phyloP scores from a whole-genome alignment of 345 rosid genomes.

The Lagerstroemia speciosa region DNA sequence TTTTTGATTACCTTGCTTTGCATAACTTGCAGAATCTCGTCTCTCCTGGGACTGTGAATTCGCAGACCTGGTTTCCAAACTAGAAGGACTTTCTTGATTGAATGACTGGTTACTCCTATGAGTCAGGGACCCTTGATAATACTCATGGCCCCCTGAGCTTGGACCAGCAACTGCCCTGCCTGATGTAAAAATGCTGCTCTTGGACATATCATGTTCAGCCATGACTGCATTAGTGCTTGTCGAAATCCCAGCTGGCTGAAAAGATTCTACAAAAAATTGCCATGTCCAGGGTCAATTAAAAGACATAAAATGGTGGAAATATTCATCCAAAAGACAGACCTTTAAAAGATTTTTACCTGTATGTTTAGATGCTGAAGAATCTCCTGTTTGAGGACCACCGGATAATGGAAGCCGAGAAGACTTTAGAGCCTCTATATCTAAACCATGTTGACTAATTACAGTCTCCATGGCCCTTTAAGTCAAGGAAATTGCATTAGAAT shows the following conservation, averaged over 20 bases:
- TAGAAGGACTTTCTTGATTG: slow-evolving; percentile 92
- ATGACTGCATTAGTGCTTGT: slow-evolving; percentile 44
- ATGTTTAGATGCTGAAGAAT: slow-evolving; percentile 48
- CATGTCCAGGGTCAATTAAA: slow-evolving; percentile 10
- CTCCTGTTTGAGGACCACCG: slow-evolving; percentile 65
- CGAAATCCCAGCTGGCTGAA: slow-evolving; percentile 48
- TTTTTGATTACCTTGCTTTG: slow-evolving; percentile 34
- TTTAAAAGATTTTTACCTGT: slow-evolving; percentile 42
- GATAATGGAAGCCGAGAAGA: slow-evolving; percentile 60
- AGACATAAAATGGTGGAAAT: not conserved
- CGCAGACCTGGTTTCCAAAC: slow-evolving; percentile 79
- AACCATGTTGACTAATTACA: slow-evolving; percentile 78
- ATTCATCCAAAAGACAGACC: not conserved
- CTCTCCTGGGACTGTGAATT: slow-evolving; percentile 80
- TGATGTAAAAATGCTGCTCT: slow-evolving; percentile 51
- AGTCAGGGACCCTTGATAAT: slow-evolving; percentile 65
- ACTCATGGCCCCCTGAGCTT: slow-evolving; percentile 44
- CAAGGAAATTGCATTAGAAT: slow-evolving; percentile 4
- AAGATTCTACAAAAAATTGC: slow-evolving; percentile 44
- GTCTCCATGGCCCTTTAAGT: slow-evolving; percentile 94
- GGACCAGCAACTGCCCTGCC: slow-evolving; percentile 66
- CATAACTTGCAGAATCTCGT: slow-evolving; percentile 19
- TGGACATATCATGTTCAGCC: slow-evolving; percentile 59
- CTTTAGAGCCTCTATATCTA: slow-evolving; percentile 85
- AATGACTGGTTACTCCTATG: slow-evolving; percentile 61